Evolutionary conservation across 2,329 filamentous ascomycete genomes (phyloP), one percentile per base, ranked within the genome.

Genomic region (Botrytis aclada): DNA sequence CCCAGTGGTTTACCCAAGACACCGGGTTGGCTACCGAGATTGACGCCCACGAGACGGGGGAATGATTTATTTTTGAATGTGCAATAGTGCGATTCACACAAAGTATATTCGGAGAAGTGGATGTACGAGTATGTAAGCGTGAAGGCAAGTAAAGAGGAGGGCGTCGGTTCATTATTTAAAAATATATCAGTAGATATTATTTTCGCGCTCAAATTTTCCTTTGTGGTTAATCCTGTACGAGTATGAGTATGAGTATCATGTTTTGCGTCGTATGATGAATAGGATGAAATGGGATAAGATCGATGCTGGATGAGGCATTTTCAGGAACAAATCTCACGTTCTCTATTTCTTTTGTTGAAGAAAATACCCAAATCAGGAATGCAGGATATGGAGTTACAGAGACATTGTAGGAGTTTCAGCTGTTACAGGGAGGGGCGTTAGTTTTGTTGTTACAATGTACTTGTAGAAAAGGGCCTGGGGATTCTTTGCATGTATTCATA

Each of bases 31-130:
- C 84, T 89, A 76, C 90, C 90, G 4, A 87, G 86, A 76, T 78
- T 93, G 77, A 93, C 91, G 63, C 91, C 91, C 4, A 90, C 88
- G 72, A 83, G 89, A 74, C 85, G 88, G 66, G 91, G 91, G 0
- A 88, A 90, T 39, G 90, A 93, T 79, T 78, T 93, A 74, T 90
- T 87, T 76, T 78, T 89, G 76, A 86, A 86, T 76, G 87, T 89
- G 74, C 84, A 85, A 51, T 60, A 29, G n/a, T 37, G 51, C 4
- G n/a, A 6, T 22, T n/a, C n/a, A 45, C n/a, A 29, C n/a, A 54
- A 16, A 32, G 14, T 14, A 9, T 63, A 20, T 43, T 43, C 29
- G 20, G 18, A 63, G 6, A 32, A 9, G 16, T 6, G 41, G 29
- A 12, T 22, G 34, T 37, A 7, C 47, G 22, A n/a, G 25, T 4